phyloP scores from a whole-genome alignment of 2,329 filamentous ascomycete genomes.

The Penicillium hordei region DNA sequence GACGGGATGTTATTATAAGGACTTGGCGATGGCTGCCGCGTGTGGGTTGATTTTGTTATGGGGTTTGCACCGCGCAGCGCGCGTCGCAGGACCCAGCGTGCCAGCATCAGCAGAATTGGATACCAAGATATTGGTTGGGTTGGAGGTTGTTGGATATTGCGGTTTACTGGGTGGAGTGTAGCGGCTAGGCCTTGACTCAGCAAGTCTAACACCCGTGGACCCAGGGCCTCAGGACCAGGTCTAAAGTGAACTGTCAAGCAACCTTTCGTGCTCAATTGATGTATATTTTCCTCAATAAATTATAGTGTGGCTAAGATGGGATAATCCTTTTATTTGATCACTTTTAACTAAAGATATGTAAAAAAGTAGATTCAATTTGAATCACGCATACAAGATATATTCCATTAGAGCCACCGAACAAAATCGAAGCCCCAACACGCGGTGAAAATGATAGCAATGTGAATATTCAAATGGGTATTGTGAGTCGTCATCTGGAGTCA shows the following conservation, averaged over 20 bases:
- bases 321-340: no score
- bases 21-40: neutral
- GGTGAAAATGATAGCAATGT: constrained; percentile 12
- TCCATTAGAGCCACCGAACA: neutral
- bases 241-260: no score
- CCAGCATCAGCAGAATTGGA: constrained; percentile 5
- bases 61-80: neutral
- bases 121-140: neutral
- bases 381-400: constrained; percentile 6
- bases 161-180: neutral
- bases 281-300: no score
- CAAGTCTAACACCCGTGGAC: neutral
- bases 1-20: neutral
- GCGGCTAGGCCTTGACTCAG: constrained; percentile 4
- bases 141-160: neutral
- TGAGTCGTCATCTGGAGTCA: constrained; percentile 19
- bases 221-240: neutral
- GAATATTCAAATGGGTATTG: constrained; percentile 28
- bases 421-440: neutral
- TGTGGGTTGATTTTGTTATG: neutral
- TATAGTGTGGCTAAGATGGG: neutral
- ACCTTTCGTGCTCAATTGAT: neutral
- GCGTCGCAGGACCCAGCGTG: neutral
- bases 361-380: neutral
- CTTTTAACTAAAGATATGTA: neutral